These are phyloP conservation scores for Diddensiella transvaalensis DNA, from an alignment of 805 yeast species.

Conservation along the genomic window DNA sequence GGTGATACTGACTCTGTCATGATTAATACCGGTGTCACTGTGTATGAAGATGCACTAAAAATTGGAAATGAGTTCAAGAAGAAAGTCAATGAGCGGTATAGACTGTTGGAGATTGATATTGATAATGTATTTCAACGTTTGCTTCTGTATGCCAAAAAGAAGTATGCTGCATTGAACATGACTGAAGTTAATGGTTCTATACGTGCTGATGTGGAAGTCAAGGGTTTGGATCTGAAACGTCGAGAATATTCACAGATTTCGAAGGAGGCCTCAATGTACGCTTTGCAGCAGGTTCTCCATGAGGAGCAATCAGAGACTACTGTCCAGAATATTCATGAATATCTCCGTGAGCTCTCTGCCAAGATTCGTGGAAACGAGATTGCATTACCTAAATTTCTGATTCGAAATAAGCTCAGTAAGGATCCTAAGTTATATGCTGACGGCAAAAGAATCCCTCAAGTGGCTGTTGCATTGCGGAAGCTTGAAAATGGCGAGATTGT, in stretches of 20 bases:
- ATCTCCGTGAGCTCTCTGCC: slow-evolving; percentile 56
- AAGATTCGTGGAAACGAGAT: slow-evolving; percentile 60
- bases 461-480: slow-evolving; percentile 83
- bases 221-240: slow-evolving; percentile 95
- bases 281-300: slow-evolving; percentile 65
- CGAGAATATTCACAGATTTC: slow-evolving; percentile 94
- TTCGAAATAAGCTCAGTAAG: slow-evolving; percentile 84
- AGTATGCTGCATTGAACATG: slow-evolving; percentile 87
- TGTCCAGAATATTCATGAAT: slow-evolving; percentile 63
- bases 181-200: slow-evolving; percentile 55
- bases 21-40: slow-evolving; percentile 84
- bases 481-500: slow-evolving; percentile 80
- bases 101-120: slow-evolving; percentile 84
- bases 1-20: slow-evolving; percentile 99
- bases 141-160: slow-evolving; percentile 89
- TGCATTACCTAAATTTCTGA: slow-evolving; percentile 64
- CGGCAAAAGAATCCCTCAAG: slow-evolving; percentile 80
- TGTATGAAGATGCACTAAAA: slow-evolving; percentile 65
- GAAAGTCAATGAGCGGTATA: slow-evolving; percentile 84
- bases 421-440: slow-evolving; percentile 83
- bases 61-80: slow-evolving; percentile 83
- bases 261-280: slow-evolving; percentile 77
- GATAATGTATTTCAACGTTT: slow-evolving; percentile 88
- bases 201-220: slow-evolving; percentile 68
- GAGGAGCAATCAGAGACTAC: slow-evolving; percentile 72